Evolutionary conservation across 805 yeast species (phyloP).

Genomic region (Wickerhamiella sergipiensis): DNA sequence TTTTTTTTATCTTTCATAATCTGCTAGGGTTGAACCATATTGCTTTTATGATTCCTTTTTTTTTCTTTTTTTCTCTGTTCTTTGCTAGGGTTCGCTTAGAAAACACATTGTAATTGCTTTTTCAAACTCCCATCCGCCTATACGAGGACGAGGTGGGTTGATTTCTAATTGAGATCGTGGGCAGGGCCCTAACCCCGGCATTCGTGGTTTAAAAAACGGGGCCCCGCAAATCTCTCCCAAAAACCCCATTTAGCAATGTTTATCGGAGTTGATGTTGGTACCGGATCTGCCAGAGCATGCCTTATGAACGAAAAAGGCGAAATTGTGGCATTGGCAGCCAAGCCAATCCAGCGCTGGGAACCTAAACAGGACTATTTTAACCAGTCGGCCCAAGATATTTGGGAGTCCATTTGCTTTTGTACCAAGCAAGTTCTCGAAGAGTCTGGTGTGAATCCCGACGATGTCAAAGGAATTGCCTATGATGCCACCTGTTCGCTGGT

Average conservation of each 20-base stretch:
- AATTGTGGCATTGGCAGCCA: constrained; percentile 56
- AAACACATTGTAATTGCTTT: background rate
- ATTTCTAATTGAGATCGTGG: background rate
- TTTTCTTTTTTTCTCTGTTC: too few relatives aligned
- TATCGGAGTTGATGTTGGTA: constrained; percentile 91
- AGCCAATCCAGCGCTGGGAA: constrained; percentile 52
- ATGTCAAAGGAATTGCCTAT: constrained; percentile 79
- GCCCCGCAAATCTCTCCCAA: background rate
- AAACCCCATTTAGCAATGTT: constrained; percentile 23
- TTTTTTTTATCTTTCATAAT: background rate
- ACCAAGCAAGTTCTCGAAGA: constrained; percentile 63
- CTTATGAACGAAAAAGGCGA: constrained; percentile 73
- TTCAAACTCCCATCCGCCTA: background rate
- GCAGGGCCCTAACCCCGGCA: background rate
- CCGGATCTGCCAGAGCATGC: constrained; percentile 95
- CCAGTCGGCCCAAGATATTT: constrained; percentile 82
- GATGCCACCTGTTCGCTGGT: constrained; percentile 97
- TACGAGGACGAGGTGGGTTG: background rate
- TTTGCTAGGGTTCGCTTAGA: background rate
- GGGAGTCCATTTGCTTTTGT: constrained; percentile 73
- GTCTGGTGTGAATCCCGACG: constrained; percentile 52
- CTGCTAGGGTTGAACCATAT: background rate
- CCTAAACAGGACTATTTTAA: constrained; percentile 40
- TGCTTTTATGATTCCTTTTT: too few relatives aligned
- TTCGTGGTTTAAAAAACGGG: background rate